Conservation (phyloP, 2,329 filamentous ascomycete species). For the Colletotrichum lupini region DNA sequence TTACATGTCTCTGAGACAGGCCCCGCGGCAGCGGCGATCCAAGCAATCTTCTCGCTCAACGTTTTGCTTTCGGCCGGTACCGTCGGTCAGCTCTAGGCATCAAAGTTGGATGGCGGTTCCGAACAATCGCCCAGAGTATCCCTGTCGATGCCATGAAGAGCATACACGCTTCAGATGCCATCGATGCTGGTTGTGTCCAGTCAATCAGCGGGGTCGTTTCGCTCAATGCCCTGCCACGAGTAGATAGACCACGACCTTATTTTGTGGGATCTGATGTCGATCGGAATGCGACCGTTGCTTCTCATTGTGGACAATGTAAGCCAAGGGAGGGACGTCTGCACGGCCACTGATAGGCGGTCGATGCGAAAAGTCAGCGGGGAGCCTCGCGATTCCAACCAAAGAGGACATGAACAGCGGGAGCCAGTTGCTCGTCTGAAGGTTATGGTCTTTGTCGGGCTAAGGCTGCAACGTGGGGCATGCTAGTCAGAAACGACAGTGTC, state of each 20-base stretch:
- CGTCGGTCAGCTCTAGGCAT: neutral
- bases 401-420: neutral
- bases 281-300: neutral
- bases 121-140: neutral
- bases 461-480: conserved; percentile 4
- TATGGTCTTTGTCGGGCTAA: neutral
- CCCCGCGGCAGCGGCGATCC: conserved; percentile 28
- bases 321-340: neutral
- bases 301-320: neutral
- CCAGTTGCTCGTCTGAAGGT: conserved; percentile 13
- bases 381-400: conserved; percentile 5
- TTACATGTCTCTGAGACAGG: conserved; percentile 34
- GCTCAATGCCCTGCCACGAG: neutral
- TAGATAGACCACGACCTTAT: no score
- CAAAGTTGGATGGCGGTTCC: neutral
- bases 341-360: neutral
- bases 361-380: conserved; percentile 10
- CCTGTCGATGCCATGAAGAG: neutral
- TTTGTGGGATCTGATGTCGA: neutral
- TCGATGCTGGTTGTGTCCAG: neutral
- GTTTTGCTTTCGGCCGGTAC: neutral
- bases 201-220: neutral
- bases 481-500: conserved; percentile 21
- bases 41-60: conserved; percentile 6
- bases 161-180: neutral